Percentiles rank a stretch among this genome's conserved stretches.
phyloP scores from a whole-genome alignment of 23 red algal genomes.

The Gracilaria caudata region DNA sequence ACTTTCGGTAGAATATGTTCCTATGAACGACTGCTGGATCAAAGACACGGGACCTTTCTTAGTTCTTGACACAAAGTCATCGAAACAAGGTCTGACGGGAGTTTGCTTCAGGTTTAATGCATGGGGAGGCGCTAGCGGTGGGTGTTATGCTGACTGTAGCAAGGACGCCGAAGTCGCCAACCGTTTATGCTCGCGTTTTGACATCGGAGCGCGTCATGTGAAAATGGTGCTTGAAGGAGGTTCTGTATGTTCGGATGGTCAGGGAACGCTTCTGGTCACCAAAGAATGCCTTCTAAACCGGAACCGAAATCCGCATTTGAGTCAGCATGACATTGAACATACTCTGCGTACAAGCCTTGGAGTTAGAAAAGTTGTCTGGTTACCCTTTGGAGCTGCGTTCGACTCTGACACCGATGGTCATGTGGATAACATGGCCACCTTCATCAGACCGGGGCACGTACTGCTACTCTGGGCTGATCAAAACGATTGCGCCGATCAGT shows the following conservation, averaged over 20 bases:
- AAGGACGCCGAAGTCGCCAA: slow-evolving; percentile 46
- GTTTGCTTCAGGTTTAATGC: slow-evolving; percentile 78
- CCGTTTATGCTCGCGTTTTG: slow-evolving; percentile 29
- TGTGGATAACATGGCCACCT: slow-evolving; percentile 84
- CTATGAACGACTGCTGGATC: slow-evolving; percentile 85
- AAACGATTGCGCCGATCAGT: slow-evolving; percentile 13
- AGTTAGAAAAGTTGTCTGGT: slow-evolving; percentile 61
- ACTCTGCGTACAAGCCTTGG: slow-evolving; percentile 47
- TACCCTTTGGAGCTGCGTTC: slow-evolving; percentile 65
- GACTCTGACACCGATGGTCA: slow-evolving; percentile 81
- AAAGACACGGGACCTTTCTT: slow-evolving; percentile 74
- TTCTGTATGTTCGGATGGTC: slow-evolving; percentile 61
- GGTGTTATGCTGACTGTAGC: slow-evolving; percentile 44
- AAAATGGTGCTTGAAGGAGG: slow-evolving; percentile 82
- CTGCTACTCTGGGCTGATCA: slow-evolving; percentile 63
- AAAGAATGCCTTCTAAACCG: slow-evolving; percentile 70
- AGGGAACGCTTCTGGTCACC: slow-evolving; percentile 74
- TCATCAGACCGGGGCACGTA: slow-evolving; percentile 55
- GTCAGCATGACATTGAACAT: slow-evolving; percentile 21
- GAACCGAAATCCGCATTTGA: slow-evolving; percentile 59
- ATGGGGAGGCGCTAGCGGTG: slow-evolving; percentile 70
- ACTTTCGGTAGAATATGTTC: slow-evolving; percentile 36
- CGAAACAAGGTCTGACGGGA: neutral
- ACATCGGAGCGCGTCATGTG: slow-evolving; percentile 19
- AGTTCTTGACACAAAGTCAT: neutral